Base-by-base conservation (phyloP, 257 asterid genomes). In the Capsicum baccatum region DNA sequence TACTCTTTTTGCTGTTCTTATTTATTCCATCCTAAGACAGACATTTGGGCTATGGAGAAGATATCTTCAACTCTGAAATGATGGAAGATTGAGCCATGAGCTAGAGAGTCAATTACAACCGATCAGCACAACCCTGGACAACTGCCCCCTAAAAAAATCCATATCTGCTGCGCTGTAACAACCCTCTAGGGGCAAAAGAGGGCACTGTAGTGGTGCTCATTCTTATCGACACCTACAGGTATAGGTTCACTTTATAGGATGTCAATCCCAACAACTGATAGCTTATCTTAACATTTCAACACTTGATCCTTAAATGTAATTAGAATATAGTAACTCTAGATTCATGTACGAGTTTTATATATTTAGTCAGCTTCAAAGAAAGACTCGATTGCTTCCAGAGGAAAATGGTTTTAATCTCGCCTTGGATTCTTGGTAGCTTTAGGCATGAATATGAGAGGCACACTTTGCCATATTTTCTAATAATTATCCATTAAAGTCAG, bases 251-350 rank as follows among this genome's bases (percentile, higher is more conserved):
- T 19, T 48, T 48, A 8, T 73, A 73, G 59, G 42, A 16, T 48
- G 42, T 8, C 39, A 74, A 21, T 74, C 80, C 60, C 80, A 74
- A 48, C 19, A 74, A 74, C 12, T 21, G 80, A 74, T 14, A 74
- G 80, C n/a, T 73, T 48, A 48, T 48, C 60, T 71, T 71, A 71
- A 12, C 58, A 48, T 48, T 73, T 73, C 59, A 70, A 73, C 44
- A 42, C 15, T 70, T 16, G 4, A 42, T 50, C 42, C 11, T 19
- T 73, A 21, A 19, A 48, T 21, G 60, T 19, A 50, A 74, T 21
- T 21, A 50, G 44, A 19, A 74, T n/a, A 74, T 74, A 11, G 42
- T 48, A 74, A 50, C 44, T 21, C 80, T 50, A 11, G 13, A 6
- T 21, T 10, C 8, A 74, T 14, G 81, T 11, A 50, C 50, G 81